A percentile compares a stretch with the other conserved stretches of the same genome.
These are phyloP conservation scores for Globisporangium viniferum DNA, from an alignment of 352 stramenopile genomes.

Conservation along the genomic window DNA sequence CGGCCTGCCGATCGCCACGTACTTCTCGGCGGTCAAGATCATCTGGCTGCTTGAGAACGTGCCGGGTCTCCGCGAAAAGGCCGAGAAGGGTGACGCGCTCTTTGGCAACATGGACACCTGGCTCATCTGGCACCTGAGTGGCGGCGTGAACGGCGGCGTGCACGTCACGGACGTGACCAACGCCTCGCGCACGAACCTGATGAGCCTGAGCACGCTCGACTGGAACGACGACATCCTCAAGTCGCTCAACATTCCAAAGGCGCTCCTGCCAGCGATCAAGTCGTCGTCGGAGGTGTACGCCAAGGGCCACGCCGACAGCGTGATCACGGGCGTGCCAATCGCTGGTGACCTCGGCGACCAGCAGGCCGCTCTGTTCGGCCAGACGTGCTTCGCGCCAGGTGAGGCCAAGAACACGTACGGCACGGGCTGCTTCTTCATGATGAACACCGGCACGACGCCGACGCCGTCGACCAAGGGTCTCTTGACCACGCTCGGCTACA, in stretches of 20 bases:
- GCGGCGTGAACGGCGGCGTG: constrained; percentile 70
- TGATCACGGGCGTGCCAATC: constrained; percentile 89
- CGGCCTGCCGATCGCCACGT: constrained; percentile 95
- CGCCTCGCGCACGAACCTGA: constrained; percentile 94
- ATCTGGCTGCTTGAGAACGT: constrained; percentile 97
- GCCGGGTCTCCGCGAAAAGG: constrained; percentile 78
- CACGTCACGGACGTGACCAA: constrained; percentile 99
- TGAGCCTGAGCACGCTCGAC: constrained; percentile 89
- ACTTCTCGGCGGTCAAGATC: constrained; percentile 98
- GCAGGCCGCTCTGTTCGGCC: constrained; percentile 96
- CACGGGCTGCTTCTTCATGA: constrained; percentile 99
- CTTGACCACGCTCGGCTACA: constrained; percentile 93
- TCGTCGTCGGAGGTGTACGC: constrained; percentile 89
- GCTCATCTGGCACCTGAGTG: constrained; percentile 95
- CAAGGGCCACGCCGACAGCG: constrained; percentile 41
- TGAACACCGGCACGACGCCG: constrained; percentile 95
- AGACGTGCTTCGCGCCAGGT: constrained; percentile 94
- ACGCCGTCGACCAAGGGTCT: constrained; percentile 91
- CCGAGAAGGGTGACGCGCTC: constrained; percentile 81
- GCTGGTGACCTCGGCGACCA: constrained; percentile 95
- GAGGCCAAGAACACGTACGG: constrained; percentile 99
- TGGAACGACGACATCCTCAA: constrained; percentile 90
- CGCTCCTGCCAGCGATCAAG: constrained; percentile 91
- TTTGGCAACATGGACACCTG: constrained; percentile 99
- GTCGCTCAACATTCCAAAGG: constrained; percentile 83